These are phyloP conservation scores for Chaetomium strumarium DNA, from an alignment of 2,329 filamentous ascomycete genomes.

Conservation along the genomic window DNA sequence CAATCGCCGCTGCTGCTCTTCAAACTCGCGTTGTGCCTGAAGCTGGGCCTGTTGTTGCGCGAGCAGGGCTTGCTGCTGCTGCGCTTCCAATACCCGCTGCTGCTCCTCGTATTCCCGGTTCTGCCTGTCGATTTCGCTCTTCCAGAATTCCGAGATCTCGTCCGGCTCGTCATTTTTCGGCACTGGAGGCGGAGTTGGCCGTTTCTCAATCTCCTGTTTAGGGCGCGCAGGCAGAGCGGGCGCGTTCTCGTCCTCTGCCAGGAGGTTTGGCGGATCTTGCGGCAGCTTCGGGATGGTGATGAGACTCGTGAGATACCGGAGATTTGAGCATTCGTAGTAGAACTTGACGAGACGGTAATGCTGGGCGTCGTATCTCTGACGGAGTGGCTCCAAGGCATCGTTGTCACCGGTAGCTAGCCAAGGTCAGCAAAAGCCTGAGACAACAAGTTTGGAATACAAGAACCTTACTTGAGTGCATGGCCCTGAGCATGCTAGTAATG, in stretches of 20 bases:
- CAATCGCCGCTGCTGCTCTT: slow-evolving; percentile 84
- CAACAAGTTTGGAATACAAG: background rate
- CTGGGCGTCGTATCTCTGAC: slow-evolving; percentile 86
- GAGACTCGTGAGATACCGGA: slow-evolving; percentile 90
- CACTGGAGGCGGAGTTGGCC: slow-evolving; percentile 62
- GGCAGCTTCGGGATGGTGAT: slow-evolving; percentile 95
- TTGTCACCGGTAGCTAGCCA: slow-evolving; percentile 82
- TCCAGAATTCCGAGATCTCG: slow-evolving; percentile 98
- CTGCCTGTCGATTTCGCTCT: slow-evolving; percentile 81
- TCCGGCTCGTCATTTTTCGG: slow-evolving; percentile 75
- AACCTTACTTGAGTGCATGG: slow-evolving; percentile 85
- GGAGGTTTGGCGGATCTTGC: slow-evolving; percentile 84
- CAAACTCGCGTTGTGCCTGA: slow-evolving; percentile 89
- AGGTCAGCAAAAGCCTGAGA: slow-evolving; percentile 1
- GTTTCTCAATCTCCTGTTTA: slow-evolving; percentile 65
- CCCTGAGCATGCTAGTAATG: slow-evolving; percentile 96
- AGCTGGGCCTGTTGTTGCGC: slow-evolving; percentile 77
- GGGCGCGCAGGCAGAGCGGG: slow-evolving; percentile 77
- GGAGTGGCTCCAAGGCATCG: slow-evolving; percentile 82
- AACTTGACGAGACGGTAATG: slow-evolving; percentile 96
- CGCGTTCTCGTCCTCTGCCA: slow-evolving; percentile 76
- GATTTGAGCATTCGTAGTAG: slow-evolving; percentile 98
- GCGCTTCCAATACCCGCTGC: slow-evolving; percentile 79
- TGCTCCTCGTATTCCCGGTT: slow-evolving; percentile 95
- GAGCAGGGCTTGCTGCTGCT: slow-evolving; percentile 74